Evolutionary conservation across 768 basidiomycete genomes (phyloP).

Genomic region (Lentinus tigrinus): DNA sequence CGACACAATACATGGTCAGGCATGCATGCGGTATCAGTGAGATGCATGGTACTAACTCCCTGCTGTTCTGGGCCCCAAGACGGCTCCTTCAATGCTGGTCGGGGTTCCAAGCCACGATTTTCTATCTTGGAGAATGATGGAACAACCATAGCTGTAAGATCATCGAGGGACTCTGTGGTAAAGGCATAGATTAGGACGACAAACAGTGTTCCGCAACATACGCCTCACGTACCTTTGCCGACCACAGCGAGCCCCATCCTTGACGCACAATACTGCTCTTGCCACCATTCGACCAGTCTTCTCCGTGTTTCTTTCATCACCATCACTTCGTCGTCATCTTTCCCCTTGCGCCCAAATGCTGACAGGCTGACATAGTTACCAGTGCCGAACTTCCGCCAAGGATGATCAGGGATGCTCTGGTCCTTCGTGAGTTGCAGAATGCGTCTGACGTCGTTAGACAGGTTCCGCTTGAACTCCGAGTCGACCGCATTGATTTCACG

Average conservation of each 20-base stretch:
- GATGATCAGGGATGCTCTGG: conserved; percentile 37
- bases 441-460: conserved; percentile 47
- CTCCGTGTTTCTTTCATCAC: conserved; percentile 33
- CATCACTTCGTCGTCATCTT: conserved; percentile 38
- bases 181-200: neutral
- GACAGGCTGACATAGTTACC: conserved; percentile 39
- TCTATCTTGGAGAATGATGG: conserved; percentile 31
- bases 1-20: conserved; percentile 11
- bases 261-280: conserved; percentile 35
- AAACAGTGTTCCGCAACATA: neutral
- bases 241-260: conserved; percentile 38
- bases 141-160: conserved; percentile 30
- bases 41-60: conserved; percentile 10
- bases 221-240: conserved; percentile 27
- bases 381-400: conserved; percentile 48
- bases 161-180: conserved; percentile 34
- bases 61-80: conserved; percentile 21
- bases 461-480: conserved; percentile 54
- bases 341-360: neutral
- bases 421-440: conserved; percentile 50
- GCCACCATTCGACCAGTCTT: conserved; percentile 38
- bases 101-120: conserved; percentile 29
- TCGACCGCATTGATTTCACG: conserved; percentile 57
- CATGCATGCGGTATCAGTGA: neutral
- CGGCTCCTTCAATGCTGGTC: conserved; percentile 21